Conservation (phyloP, 345 rosid genomes). For the Gossypium turneri region DNA sequence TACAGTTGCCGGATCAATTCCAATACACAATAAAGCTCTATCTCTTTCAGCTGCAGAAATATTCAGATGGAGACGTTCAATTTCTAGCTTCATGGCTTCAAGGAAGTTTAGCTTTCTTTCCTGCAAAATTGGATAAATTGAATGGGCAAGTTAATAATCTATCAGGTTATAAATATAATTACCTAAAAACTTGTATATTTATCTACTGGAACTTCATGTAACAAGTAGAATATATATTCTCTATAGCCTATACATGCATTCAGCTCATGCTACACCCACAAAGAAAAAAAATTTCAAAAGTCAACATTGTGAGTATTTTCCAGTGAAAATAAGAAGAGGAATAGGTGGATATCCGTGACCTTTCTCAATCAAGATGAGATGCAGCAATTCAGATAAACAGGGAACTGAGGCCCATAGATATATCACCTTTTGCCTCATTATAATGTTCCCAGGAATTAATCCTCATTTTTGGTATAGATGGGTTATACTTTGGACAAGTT, state of each 20-base stretch:
- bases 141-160: conserved; percentile 5
- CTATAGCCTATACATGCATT: neutral
- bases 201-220: neutral
- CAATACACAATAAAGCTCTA: conserved; percentile 80
- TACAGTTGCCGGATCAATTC: conserved; percentile 89
- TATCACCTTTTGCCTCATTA: neutral
- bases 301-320: neutral
- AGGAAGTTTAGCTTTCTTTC: conserved; percentile 56
- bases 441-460: neutral
- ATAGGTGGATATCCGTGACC: neutral
- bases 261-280: neutral
- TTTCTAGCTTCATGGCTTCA: conserved; percentile 88
- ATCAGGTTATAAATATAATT: conserved; percentile 13
- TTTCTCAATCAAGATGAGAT: conserved; percentile 6
- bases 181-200: neutral
- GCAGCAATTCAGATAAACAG: neutral
- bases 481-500: neutral
- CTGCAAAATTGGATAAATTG: conserved; percentile 39
- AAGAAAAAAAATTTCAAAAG: neutral
- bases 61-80: conserved; percentile 79
- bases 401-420: neutral
- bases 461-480: neutral
- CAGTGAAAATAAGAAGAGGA: neutral
- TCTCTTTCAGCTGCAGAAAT: conserved; percentile 97
- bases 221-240: neutral